These are phyloP conservation scores for Manihot esculenta DNA, from an alignment of 441 rosid species.

Conservation along the genomic window DNA sequence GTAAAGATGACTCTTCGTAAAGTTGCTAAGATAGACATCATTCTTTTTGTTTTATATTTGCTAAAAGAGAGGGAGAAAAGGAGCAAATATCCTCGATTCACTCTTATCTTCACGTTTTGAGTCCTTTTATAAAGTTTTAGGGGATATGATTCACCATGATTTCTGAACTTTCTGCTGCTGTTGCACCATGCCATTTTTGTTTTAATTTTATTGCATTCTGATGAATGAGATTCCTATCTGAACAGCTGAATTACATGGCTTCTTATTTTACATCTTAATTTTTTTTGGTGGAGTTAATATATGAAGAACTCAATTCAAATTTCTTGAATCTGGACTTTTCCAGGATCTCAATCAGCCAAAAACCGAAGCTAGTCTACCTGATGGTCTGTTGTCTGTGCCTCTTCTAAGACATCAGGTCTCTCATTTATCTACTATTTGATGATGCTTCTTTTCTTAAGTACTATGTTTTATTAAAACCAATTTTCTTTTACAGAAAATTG, in stretches of 20 bases:
- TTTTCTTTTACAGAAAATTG: slow-evolving; percentile 73
- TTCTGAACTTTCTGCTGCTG: not conserved
- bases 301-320: slow-evolving; percentile 24
- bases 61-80: not conserved
- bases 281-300: slow-evolving; percentile 8
- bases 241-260: not conserved
- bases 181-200: not conserved
- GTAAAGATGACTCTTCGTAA: not conserved
- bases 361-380: slow-evolving; percentile 54
- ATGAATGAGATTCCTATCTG: not conserved
- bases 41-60: not conserved
- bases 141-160: not conserved
- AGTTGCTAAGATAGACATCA: not conserved
- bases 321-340: slow-evolving; percentile 24
- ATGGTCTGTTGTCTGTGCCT: slow-evolving; percentile 78
- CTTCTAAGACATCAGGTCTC: slow-evolving; percentile 94
- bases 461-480: slow-evolving; percentile 22
- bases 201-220: not conserved
- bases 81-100: not conserved
- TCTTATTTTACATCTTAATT: slow-evolving; percentile 9
- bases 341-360: slow-evolving; percentile 93
- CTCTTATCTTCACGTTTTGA: not conserved
- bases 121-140: not conserved
- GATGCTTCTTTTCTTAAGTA: slow-evolving; percentile 19
- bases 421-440: slow-evolving; percentile 10